These are phyloP conservation scores for Pyracantha coccinea DNA, from an alignment of 331 rosid genomes.

Conservation along the genomic window DNA sequence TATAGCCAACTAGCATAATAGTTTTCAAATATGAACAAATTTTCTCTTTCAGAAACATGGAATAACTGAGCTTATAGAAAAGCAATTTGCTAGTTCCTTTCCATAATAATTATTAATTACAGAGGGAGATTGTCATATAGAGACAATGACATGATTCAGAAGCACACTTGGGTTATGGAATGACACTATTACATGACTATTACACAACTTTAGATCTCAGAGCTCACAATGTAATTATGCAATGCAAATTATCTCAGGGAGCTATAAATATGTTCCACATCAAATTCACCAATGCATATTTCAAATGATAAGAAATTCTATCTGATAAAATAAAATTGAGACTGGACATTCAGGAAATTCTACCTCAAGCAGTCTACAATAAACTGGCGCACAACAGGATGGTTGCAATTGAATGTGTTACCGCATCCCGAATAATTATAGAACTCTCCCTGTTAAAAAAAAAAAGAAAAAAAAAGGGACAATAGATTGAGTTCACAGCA, in stretches of 20 bases:
- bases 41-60: not conserved
- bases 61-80: not conserved
- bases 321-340: not conserved
- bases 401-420: conserved; percentile 94
- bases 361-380: conserved; percentile 92
- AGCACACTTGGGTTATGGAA: not conserved
- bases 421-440: conserved; percentile 99
- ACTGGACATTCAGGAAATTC: not conserved
- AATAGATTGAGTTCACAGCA: conserved; percentile 13
- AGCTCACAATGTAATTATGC: not conserved
- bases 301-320: not conserved
- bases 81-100: not conserved
- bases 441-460: conserved; percentile 67
- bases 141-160: not conserved
- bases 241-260: not conserved
- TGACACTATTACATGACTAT: not conserved
- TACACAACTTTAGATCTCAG: not conserved
- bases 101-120: not conserved
- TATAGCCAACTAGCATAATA: not conserved
- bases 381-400: conserved; percentile 83
- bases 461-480: not conserved
- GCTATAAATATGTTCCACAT: not conserved
- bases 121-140: not conserved
- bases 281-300: not conserved
- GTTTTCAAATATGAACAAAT: not conserved